These are phyloP conservation scores for Acacia crassicarpa DNA, from an alignment of 306 rosid species.

Conservation along the genomic window DNA sequence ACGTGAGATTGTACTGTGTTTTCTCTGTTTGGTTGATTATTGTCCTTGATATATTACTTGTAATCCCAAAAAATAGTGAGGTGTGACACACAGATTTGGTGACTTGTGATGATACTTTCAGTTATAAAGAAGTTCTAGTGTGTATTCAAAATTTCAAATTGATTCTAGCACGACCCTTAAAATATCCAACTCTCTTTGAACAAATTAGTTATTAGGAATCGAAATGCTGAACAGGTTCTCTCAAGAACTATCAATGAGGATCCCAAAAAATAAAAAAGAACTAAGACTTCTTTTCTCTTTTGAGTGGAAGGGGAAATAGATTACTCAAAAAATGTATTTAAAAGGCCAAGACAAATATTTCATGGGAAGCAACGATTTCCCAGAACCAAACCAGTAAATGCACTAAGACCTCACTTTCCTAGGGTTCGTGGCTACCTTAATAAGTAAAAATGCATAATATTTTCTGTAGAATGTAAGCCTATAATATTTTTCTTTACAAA, in stretches of 20 bases:
- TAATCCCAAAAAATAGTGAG: conserved; percentile 11
- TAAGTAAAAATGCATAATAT: no score
- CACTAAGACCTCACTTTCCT: background rate
- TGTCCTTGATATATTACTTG: conserved; percentile 28
- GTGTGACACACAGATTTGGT: conserved; percentile 1
- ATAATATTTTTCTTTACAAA: no score
- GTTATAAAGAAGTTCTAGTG: background rate
- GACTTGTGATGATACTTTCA: conserved; percentile 4
- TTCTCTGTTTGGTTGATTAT: conserved; percentile 40
- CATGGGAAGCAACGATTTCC: background rate
- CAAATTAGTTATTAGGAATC: background rate
- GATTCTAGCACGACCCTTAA: background rate
- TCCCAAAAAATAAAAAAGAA: background rate
- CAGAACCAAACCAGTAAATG: background rate
- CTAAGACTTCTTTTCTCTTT: no score
- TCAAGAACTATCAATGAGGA: background rate
- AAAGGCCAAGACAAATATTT: background rate
- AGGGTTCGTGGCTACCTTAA: background rate
- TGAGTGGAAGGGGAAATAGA: no score
- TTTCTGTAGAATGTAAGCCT: background rate
- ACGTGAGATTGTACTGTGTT: conserved; percentile 25
- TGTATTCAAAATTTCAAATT: background rate
- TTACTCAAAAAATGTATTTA: no score
- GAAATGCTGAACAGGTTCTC: background rate
- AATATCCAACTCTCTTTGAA: background rate